Evolutionary conservation across 2,329 filamentous ascomycete genomes (phyloP).

Genomic region (Plectosphaerella plurivora): DNA sequence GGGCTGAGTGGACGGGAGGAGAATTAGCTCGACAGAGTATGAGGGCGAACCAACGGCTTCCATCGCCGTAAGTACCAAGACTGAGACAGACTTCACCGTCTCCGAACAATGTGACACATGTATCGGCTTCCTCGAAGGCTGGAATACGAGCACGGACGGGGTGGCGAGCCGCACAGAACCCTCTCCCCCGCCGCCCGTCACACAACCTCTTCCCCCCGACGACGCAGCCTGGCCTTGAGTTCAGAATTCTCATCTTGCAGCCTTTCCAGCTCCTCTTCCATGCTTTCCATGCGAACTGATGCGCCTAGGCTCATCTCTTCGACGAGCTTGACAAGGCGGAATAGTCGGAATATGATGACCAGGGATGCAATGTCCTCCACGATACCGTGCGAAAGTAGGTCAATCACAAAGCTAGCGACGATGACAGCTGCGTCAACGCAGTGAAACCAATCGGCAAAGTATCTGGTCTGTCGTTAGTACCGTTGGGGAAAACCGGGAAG

Average conservation of each 20-base stretch:
- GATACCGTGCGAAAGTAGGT: conserved; percentile 55
- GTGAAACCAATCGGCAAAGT: conserved; percentile 56
- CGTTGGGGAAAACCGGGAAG: too few relatives aligned
- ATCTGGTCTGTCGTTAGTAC: conserved; percentile 30
- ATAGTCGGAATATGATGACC: conserved; percentile 62
- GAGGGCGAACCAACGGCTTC: too few relatives aligned
- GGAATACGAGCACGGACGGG: too few relatives aligned
- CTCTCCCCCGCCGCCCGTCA: too few relatives aligned
- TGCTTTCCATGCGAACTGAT: conserved; percentile 55
- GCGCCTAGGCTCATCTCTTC: conserved; percentile 63
- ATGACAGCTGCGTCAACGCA: conserved; percentile 62
- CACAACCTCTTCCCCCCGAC: neutral
- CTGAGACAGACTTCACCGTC: too few relatives aligned
- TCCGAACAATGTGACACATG: too few relatives aligned
- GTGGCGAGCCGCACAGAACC: too few relatives aligned
- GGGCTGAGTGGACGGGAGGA: too few relatives aligned
- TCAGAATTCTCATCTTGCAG: conserved; percentile 43
- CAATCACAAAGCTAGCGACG: conserved; percentile 55
- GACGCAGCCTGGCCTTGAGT: conserved; percentile 17
- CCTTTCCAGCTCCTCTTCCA: conserved; percentile 46
- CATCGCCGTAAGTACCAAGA: too few relatives aligned
- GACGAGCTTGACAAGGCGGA: conserved; percentile 67
- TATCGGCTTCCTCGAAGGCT: too few relatives aligned
- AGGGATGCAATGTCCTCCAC: conserved; percentile 61
- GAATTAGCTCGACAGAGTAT: too few relatives aligned